phyloP scores from a whole-genome alignment of 345 rosid species.

The Heritiera littoralis region DNA sequence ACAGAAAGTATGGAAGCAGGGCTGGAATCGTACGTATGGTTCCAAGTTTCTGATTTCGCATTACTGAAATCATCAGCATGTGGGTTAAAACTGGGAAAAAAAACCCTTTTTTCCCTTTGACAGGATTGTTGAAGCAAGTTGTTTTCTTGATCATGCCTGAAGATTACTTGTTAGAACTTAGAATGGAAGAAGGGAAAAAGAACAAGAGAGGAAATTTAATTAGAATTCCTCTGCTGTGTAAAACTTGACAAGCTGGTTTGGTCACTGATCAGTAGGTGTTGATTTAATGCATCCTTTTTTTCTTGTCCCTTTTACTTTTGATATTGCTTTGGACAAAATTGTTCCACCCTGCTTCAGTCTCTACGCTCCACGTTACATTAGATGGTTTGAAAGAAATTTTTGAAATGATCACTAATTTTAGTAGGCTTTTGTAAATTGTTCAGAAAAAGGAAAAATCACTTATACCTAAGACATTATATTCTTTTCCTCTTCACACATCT shows the following conservation, averaged over 20 bases:
- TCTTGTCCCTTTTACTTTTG: neutral
- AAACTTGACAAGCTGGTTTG: neutral
- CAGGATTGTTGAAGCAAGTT: neutral
- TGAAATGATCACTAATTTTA: neutral
- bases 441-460: too few species aligned
- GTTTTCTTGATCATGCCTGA: neutral
- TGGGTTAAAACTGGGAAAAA: neutral
- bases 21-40: constrained; percentile 13
- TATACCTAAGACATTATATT: too few species aligned
- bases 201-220: neutral
- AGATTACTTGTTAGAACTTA: neutral
- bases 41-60: neutral
- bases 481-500: too few species aligned
- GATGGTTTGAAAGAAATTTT: constrained; percentile 10
- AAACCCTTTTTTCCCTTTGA: neutral
- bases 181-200: neutral
- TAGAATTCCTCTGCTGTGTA: neutral
- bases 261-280: neutral
- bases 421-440: neutral
- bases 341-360: constrained; percentile 25
- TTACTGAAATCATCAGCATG: neutral
- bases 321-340: neutral
- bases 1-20: neutral
- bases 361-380: constrained; percentile 17
- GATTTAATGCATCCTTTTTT: neutral